These are phyloP conservation scores for Globisporangium splendens DNA, from an alignment of 352 stramenopile genomes.

Conservation along the genomic window DNA sequence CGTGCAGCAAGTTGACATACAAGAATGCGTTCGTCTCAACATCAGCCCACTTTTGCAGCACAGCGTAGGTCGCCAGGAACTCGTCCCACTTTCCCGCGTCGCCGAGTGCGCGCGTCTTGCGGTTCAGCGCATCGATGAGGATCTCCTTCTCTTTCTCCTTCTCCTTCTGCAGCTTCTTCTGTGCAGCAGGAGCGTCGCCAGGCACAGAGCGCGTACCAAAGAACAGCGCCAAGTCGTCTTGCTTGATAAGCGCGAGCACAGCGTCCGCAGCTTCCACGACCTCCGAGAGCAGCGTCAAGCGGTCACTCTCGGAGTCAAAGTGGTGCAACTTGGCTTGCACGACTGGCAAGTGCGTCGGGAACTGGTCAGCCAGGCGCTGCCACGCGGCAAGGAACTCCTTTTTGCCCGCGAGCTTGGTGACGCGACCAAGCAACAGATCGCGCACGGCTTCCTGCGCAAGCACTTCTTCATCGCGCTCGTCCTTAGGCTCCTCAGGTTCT, in stretches of 20 bases:
- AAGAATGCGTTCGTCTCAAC: constrained; percentile 52
- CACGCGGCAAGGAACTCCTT: constrained; percentile 51
- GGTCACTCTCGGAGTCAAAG: constrained; percentile 56
- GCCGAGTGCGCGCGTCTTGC: constrained; percentile 69
- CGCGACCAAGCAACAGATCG: constrained; percentile 58
- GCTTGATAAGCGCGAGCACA: constrained; percentile 55
- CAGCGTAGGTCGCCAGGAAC: constrained; percentile 44
- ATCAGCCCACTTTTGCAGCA: constrained; percentile 77
- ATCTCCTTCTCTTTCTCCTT: constrained; percentile 71
- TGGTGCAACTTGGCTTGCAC: constrained; percentile 73
- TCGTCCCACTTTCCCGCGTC: constrained; percentile 48
- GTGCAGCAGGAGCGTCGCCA: constrained; percentile 36
- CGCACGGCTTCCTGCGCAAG: constrained; percentile 71
- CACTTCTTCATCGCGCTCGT: constrained; percentile 65
- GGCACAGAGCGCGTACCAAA: constrained; percentile 65
- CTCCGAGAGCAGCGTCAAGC: constrained; percentile 34
- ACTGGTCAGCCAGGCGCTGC: constrained; percentile 47
- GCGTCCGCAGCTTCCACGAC: constrained; percentile 55
- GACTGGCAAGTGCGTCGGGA: constrained; percentile 53
- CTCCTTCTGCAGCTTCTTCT: constrained; percentile 76
- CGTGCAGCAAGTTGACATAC: constrained; percentile 55
- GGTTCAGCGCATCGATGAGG: constrained; percentile 58
- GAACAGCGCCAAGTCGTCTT: constrained; percentile 66
- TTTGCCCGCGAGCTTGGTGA: constrained; percentile 71
- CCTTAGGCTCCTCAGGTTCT: constrained; percentile 59